These are phyloP conservation scores for Yueomyces sp. DNA, from an alignment of 1,139 yeast genomes.

Conservation along the genomic window DNA sequence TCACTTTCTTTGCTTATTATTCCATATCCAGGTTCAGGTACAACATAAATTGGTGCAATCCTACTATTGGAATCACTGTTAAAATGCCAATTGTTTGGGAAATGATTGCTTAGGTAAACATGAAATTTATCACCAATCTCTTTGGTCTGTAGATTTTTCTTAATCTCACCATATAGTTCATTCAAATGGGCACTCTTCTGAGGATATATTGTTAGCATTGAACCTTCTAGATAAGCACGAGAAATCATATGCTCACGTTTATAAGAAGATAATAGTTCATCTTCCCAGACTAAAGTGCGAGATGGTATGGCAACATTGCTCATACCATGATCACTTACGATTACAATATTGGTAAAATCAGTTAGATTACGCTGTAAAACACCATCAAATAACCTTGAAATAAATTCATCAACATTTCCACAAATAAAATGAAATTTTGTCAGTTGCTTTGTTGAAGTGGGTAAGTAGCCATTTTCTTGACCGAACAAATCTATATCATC, in stretches of 20 bases:
- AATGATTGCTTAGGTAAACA: background rate
- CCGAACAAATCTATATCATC: conserved; percentile 73
- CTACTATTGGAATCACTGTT: background rate
- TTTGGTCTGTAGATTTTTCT: conserved; percentile 3
- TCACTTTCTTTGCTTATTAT: too few relatives aligned
- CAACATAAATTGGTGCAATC: conserved; percentile 31
- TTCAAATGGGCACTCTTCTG: conserved; percentile 4
- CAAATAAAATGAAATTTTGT: conserved; percentile 35
- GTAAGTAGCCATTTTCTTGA: conserved; percentile 43
- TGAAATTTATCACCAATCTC: too few relatives aligned
- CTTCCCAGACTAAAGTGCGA: conserved; percentile 9
- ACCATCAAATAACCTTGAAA: conserved; percentile 38
- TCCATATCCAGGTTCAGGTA: conserved; percentile 20
- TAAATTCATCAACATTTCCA: conserved; percentile 49
- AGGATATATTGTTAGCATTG: conserved; percentile 7
- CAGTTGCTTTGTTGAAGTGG: conserved; percentile 28
- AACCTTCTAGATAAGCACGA: conserved; percentile 8
- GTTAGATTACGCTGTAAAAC: conserved; percentile 43
- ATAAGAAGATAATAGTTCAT: conserved; percentile 4
- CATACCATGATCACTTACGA: conserved; percentile 92
- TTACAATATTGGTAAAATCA: conserved; percentile 55
- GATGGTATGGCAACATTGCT: conserved; percentile 28
- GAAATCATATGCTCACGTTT: conserved; percentile 3
- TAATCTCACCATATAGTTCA: conserved; percentile 7
- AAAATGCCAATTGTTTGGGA: background rate